Base-by-base conservation (phyloP, 2,329 filamentous ascomycete species). In the Diaporthe ampelina region DNA sequence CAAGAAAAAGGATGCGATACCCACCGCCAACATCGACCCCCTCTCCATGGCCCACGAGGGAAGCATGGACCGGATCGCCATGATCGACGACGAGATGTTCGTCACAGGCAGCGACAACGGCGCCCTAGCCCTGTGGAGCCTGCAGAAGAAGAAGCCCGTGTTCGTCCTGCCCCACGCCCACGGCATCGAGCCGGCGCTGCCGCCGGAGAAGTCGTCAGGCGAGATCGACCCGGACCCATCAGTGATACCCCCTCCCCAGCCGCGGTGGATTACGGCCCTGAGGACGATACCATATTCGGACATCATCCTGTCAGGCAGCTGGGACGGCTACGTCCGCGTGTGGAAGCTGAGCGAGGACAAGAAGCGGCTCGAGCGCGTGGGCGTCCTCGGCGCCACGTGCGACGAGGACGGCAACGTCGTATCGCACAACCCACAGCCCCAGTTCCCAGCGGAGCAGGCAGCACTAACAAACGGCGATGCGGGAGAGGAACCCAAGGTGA, bases 101-200 rank as follows among this genome's bases (percentile, higher is more conserved):
- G 92, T 99, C 76, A 99, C 97, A 0, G 97, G 96, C 29, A 94
- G 94, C 74, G 96, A 99, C 84, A 98, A 97, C 78, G 97, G 97
- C 70, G 90, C 93, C 8, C 87, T 99, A 69, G 93, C 92, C 0
- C 89, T 98, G 17, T 98, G 96, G 96, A 95, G 92, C 75, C 88
- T 95, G 29, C 90, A 95, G 81, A 98, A 97, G 86, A 99, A 99
- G 89, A 98, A 98, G 84, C 93, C 97, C 0, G 87, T 99, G 13
- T 94, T 92, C 83, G 94, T 94, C 4, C 85, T 97, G 58, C 89
- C 93, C 2, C 87, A 94, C 40, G 95, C 96, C 5, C 97, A 99
- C 83, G 97, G 97, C 43, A 86, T 97, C 69, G 95, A 98, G 75
- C 90, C 92, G 4, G 87, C 93, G 3, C 85, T 95, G 69, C 86